phyloP scores from a whole-genome alignment of 139 green algal genomes.

The Chlorella sp. region DNA sequence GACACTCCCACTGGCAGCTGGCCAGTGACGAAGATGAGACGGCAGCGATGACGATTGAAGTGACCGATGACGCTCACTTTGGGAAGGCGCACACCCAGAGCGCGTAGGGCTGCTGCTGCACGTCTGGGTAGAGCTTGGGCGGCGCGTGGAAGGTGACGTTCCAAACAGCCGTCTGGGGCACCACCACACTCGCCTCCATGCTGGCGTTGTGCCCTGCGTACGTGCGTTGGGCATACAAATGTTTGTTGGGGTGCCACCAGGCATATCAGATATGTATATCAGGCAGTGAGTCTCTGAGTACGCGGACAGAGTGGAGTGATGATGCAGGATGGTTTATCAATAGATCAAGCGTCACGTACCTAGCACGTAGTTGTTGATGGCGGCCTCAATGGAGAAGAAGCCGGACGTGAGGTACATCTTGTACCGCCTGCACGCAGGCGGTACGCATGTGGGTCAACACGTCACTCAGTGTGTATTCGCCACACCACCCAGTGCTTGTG shows the following conservation, averaged over 20 bases:
- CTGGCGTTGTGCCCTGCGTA: not conserved
- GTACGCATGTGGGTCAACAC: too few relatives aligned
- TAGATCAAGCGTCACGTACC: not conserved
- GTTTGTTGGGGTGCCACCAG: not conserved
- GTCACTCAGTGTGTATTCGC: too few relatives aligned
- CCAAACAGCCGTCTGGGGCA: not conserved
- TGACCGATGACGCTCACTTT: too few relatives aligned
- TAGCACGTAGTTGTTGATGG: constrained; percentile 20
- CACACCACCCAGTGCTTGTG: too few relatives aligned
- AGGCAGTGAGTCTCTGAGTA: not conserved
- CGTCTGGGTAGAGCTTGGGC: too few relatives aligned
- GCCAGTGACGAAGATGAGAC: not conserved
- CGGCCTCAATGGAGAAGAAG: constrained; percentile 21
- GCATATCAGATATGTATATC: not conserved
- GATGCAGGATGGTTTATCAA: not conserved
- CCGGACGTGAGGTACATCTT: constrained; percentile 23
- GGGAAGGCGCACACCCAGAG: constrained; percentile 11
- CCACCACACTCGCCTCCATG: constrained; percentile 9
- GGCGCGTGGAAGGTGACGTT: not conserved
- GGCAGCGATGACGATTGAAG: not conserved
- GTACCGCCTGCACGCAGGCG: too few relatives aligned
- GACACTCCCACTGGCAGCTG: too few relatives aligned
- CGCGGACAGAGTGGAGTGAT: not conserved
- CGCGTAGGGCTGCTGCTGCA: not conserved
- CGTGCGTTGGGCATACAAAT: not conserved